A percentile compares a stretch with the other conserved stretches of the same genome.
Conservation (phyloP, 2,329 filamentous ascomycete genomes). For the Venturia asperata region DNA sequence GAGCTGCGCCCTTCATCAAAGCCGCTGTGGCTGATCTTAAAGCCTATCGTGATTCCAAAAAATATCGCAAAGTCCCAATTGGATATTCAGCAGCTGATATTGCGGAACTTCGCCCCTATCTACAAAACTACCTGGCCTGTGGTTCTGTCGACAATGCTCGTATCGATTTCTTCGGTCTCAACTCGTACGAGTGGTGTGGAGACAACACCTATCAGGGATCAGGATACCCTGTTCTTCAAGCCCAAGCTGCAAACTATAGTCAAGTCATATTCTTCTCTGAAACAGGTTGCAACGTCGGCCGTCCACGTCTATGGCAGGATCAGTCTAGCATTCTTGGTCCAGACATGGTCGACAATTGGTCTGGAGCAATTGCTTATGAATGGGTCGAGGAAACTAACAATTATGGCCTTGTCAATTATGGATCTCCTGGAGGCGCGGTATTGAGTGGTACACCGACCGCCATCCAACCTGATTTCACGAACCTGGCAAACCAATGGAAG, state of each 20-base stretch:
- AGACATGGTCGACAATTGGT: slow-evolving; percentile 64
- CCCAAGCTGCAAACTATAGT: slow-evolving; percentile 60
- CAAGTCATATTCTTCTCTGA: slow-evolving; percentile 86
- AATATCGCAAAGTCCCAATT: slow-evolving; percentile 72
- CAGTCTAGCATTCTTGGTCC: slow-evolving; percentile 69
- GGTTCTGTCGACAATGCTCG: slow-evolving; percentile 63
- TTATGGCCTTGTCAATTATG: slow-evolving; percentile 76
- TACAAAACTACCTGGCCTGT: slow-evolving; percentile 71
- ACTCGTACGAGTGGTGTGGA: slow-evolving; percentile 63
- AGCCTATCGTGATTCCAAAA: slow-evolving; percentile 65
- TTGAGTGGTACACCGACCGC: slow-evolving; percentile 67
- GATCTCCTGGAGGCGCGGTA: slow-evolving; percentile 58
- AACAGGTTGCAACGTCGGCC: slow-evolving; percentile 66
- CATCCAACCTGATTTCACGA: slow-evolving; percentile 66
- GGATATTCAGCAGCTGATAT: slow-evolving; percentile 89
- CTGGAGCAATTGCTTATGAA: slow-evolving; percentile 78
- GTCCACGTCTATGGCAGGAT: slow-evolving; percentile 60
- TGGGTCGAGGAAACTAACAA: slow-evolving; percentile 81
- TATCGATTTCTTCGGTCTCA: slow-evolving; percentile 83
- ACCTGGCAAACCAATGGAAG: slow-evolving; percentile 70
- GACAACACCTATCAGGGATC: slow-evolving; percentile 50
- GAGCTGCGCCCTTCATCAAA: slow-evolving; percentile 74
- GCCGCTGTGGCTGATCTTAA: slow-evolving; percentile 76
- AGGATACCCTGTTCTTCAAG: slow-evolving; percentile 63
- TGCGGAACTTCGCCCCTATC: slow-evolving; percentile 56